Conservation (phyloP, 2,329 filamentous ascomycete genomes). For the Fusarium sp. region DNA sequence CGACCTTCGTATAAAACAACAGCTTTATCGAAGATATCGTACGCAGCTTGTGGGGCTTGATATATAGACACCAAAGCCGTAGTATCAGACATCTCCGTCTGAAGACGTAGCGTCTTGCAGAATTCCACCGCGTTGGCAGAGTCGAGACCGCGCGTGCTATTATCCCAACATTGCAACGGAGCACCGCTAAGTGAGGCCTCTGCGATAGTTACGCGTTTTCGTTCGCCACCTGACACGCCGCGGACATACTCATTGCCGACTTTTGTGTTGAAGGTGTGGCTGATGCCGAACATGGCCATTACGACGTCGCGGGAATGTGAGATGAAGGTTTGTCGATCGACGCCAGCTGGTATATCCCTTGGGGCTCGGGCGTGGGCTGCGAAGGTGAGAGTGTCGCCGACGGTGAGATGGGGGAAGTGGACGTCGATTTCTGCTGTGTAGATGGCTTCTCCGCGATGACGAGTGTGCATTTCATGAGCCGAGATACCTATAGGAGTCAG, state of each 20-base stretch:
- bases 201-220: conserved; percentile 74
- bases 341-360: conserved; percentile 69
- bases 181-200: conserved; percentile 70
- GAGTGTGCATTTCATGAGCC: conserved; percentile 79
- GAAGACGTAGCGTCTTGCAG: conserved; percentile 75
- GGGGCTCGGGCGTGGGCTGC: conserved; percentile 78
- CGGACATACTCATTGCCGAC: conserved; percentile 82
- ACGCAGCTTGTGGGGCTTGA: conserved; percentile 74
- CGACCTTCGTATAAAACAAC: conserved; percentile 70
- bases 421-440: conserved; percentile 89
- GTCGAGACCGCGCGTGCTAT: conserved; percentile 73
- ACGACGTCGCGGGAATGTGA: conserved; percentile 75
- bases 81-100: conserved; percentile 74
- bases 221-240: conserved; percentile 80
- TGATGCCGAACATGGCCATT: conserved; percentile 81
- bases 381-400: conserved; percentile 84
- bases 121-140: conserved; percentile 82
- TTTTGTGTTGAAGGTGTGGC: conserved; percentile 78
- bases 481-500: conserved; percentile 64
- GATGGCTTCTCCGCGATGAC: conserved; percentile 86
- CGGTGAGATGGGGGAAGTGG: conserved; percentile 81
- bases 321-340: conserved; percentile 66
- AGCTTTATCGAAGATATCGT: conserved; percentile 73
- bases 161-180: conserved; percentile 75
- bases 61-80: conserved; percentile 81